phyloP scores from a whole-genome alignment of 768 basidiomycete genomes.

The Rhodosporidiobolus odoratus region DNA sequence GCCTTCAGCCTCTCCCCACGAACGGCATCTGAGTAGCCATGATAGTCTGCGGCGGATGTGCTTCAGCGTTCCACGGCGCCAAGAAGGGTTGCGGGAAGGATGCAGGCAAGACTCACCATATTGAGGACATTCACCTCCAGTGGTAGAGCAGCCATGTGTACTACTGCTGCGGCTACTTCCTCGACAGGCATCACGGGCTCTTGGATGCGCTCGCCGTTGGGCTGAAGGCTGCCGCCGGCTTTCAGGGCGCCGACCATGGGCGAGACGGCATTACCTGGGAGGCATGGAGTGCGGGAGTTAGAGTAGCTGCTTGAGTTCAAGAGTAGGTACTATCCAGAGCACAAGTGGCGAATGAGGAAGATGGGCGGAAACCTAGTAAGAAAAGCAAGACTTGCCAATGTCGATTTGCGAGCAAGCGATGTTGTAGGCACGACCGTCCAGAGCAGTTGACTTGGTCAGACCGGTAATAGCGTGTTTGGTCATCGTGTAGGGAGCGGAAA shows the following conservation, averaged over 20 bases:
- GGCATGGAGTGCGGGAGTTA: neutral
- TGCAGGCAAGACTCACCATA: constrained; percentile 16
- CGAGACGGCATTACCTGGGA: constrained; percentile 65
- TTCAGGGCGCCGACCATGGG: constrained; percentile 54
- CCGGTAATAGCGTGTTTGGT: constrained; percentile 77
- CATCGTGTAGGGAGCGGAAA: constrained; percentile 59
- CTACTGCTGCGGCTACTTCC: constrained; percentile 66
- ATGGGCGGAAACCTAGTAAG: neutral
- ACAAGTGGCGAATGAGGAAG: neutral
- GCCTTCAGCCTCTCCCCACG: constrained; percentile 52
- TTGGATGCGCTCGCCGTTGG: constrained; percentile 56
- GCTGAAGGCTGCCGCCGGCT: constrained; percentile 57
- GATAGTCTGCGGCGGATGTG: neutral
- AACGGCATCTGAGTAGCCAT: constrained; percentile 54
- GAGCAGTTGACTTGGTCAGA: constrained; percentile 66
- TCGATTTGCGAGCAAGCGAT: constrained; percentile 79
- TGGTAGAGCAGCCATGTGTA: constrained; percentile 66
- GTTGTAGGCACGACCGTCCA: constrained; percentile 67
- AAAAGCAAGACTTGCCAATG: constrained; percentile 54
- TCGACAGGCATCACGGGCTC: constrained; percentile 67
- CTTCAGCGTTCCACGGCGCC: neutral
- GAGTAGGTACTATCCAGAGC: too few species aligned
- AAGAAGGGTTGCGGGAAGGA: neutral
- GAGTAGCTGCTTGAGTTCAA: neutral
- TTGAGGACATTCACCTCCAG: constrained; percentile 64